These are phyloP conservation scores for Spergularia bocconei DNA, from an alignment of 148 eudicot species.

Conservation along the genomic window DNA sequence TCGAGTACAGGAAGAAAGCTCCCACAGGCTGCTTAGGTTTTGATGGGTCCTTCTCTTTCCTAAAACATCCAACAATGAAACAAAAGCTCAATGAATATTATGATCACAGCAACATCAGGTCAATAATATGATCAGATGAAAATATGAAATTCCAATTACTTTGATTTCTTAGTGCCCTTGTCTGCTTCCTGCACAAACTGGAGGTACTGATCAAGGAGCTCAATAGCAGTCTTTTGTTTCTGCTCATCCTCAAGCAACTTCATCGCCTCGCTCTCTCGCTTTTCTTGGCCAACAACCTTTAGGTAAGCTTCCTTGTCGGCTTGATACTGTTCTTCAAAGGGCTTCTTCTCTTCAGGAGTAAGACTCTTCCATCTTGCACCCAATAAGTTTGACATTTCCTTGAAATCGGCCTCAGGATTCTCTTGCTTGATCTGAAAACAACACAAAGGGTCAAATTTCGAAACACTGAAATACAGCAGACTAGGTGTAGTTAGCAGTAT, in stretches of 20 bases:
- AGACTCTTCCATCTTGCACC: conserved; percentile 82
- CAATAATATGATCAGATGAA: neutral
- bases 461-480: neutral
- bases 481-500: too few species aligned
- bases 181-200: conserved; percentile 71
- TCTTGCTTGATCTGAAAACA: conserved; percentile 60
- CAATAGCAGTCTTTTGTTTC: conserved; percentile 85
- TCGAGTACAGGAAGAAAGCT: conserved; percentile 74
- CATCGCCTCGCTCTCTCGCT: conserved; percentile 88
- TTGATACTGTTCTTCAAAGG: conserved; percentile 82
- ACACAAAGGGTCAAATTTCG: neutral
- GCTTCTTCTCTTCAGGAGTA: conserved; percentile 81
- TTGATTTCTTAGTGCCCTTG: conserved; percentile 65
- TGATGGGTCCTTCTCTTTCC: conserved; percentile 84
- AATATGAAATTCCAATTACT: conserved; percentile 34
- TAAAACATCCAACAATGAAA: conserved; percentile 15
- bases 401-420: conserved; percentile 79
- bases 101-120: neutral
- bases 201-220: conserved; percentile 85
- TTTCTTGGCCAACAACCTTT: conserved; percentile 68
- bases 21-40: conserved; percentile 87
- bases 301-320: conserved; percentile 82
- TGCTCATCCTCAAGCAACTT: conserved; percentile 83
- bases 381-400: conserved; percentile 69
- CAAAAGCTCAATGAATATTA: neutral